Conservation (phyloP, 441 rosid species). For the Biscutella auriculata region DNA sequence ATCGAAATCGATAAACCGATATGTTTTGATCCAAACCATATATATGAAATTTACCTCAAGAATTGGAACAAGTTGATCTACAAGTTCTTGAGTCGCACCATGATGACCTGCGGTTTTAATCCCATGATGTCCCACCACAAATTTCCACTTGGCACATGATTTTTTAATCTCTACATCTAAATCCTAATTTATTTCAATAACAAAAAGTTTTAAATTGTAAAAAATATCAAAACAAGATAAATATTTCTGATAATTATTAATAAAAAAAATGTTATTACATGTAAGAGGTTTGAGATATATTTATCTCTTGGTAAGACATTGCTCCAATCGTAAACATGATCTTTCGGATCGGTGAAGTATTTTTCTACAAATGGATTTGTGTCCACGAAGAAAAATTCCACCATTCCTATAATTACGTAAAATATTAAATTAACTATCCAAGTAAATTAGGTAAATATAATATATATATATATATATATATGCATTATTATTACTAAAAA, state of each 20-base stretch:
- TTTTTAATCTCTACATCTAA: slow-evolving; percentile 33
- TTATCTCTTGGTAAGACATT: slow-evolving; percentile 36
- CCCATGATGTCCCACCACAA: slow-evolving; percentile 79
- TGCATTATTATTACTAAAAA: no score
- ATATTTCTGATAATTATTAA: not conserved
- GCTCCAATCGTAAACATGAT: slow-evolving; percentile 63
- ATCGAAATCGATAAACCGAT: no score
- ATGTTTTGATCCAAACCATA: no score
- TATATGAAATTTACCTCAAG: slow-evolving; percentile 35
- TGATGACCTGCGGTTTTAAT: slow-evolving; percentile 65
- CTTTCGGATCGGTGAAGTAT: slow-evolving; percentile 40
- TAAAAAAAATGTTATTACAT: slow-evolving; percentile 24
- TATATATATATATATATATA: no score
- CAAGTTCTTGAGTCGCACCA: slow-evolving; percentile 51
- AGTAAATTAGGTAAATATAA: no score
- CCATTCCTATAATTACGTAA: slow-evolving; percentile 28
- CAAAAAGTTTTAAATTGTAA: not conserved
- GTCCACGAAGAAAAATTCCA: slow-evolving; percentile 67
- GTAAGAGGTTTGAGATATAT: slow-evolving; percentile 39
- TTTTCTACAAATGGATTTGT: slow-evolving; percentile 60
- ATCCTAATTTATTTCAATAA: slow-evolving; percentile 29
- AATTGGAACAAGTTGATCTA: slow-evolving; percentile 47
- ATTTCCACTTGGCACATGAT: slow-evolving; percentile 62
- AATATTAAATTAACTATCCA: not conserved
- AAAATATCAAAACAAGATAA: not conserved